Evolutionary conservation across 78 protist species (phyloP), one percentile per base, ranked within the genome.

Genomic region (Fonticula alba): DNA sequence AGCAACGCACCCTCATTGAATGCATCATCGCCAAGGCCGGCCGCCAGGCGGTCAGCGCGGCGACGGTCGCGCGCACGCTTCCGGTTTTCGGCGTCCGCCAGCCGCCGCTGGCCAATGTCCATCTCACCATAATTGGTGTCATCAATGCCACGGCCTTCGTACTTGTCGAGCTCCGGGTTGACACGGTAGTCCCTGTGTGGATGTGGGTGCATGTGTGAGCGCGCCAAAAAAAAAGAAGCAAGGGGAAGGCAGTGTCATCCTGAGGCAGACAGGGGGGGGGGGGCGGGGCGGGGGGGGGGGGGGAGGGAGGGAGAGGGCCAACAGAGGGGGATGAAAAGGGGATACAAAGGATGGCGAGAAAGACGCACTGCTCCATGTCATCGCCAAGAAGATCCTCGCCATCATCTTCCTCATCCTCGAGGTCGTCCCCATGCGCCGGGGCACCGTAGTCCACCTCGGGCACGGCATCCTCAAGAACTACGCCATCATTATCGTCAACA

Each of bases 141-240:
- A 36, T 62, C 67, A 11, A 62, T 7, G 22, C 19, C 47, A 6
- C 19, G 35, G 10, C 27, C 0, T 24, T 38, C 52, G 54, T 62
- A 62, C 19, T 27, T 51, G 26, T 62, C 67, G 11, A 38, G 38
- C 14, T 41, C 52, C 1, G 53, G 54, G 5, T 17, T 62, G 24
- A 22, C 32, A 51, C 24, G 52, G 67, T 62, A 62, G 54, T 62
- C 67, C 3, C 67, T 38, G 54, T 9, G 13, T 27, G 40, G 13
- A 13, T 55, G 9, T 55, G 60, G 31, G 33, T 32, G 14, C 9
- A 27, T 32, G 9, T 9, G 60, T 15, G 11, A 13, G 9, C 31
- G 33, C 9, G 29, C 9, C 31, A 31, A 10, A 32, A 9, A 55
- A 10, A 55, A 13, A 13, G 11, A 17, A 13, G 33, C 31, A 55